A percentile compares a stretch with the other conserved stretches of the same genome.
These are phyloP conservation scores for Cucurbitaria berberidis DNA, from an alignment of 2,329 filamentous ascomycete genomes.

Conservation along the genomic window DNA sequence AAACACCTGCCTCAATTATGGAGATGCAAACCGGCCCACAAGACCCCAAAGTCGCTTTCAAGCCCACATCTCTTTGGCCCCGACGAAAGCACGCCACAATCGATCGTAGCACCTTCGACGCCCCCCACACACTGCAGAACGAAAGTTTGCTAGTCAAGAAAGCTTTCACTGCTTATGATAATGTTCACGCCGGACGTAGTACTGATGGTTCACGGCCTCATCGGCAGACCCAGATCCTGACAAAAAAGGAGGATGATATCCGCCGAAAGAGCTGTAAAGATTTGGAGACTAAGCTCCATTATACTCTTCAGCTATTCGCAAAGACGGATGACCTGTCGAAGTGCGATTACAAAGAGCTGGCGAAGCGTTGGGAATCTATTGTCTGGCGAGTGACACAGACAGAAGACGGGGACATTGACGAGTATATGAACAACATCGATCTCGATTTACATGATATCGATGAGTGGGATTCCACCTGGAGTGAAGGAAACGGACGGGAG, in stretches of 20 bases:
- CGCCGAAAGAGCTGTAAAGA: neutral
- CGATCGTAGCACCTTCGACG: neutral
- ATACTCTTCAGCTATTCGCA: neutral
- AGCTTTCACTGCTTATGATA: too few relatives aligned
- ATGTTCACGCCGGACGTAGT: too few relatives aligned
- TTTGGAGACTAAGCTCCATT: neutral
- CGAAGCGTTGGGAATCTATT: neutral
- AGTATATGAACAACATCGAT: neutral
- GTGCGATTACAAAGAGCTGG: neutral
- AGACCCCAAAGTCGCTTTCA: neutral
- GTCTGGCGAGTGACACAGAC: neutral
- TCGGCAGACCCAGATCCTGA: neutral
- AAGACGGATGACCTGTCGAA: neutral
- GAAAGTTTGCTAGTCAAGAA: too few relatives aligned
- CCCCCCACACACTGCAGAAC: too few relatives aligned
- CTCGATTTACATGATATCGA: neutral
- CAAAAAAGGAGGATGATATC: neutral
- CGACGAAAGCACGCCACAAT: neutral
- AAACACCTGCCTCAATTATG: neutral
- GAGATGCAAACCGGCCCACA: neutral
- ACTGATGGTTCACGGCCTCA: too few relatives aligned
- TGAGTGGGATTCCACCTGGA: neutral
- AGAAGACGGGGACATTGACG: neutral
- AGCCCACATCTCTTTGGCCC: neutral
- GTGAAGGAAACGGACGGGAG: neutral